Conservation (phyloP, 352 stramenopile species). For the Phytophthora megakarya region DNA sequence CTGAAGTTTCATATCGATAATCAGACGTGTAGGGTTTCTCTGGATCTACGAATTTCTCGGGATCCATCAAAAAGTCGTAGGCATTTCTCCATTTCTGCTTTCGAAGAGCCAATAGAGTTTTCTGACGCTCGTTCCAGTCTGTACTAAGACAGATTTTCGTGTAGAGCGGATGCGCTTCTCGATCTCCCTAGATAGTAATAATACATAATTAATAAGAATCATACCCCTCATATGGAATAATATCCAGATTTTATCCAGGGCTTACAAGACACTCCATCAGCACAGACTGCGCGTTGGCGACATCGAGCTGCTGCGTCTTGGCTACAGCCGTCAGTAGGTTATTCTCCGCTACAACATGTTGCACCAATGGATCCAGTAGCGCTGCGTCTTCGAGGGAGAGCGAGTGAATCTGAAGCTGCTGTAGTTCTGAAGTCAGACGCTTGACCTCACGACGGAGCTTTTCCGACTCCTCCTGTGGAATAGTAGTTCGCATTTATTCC, state of each 20-base stretch:
- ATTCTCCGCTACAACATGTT: slow-evolving; percentile 32
- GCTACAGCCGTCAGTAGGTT: slow-evolving; percentile 31
- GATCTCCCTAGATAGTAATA: slow-evolving; percentile 19
- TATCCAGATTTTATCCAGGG: no score
- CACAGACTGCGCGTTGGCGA: slow-evolving; percentile 42
- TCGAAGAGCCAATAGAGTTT: slow-evolving; percentile 29
- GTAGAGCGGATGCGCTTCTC: slow-evolving; percentile 29
- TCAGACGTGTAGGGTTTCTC: slow-evolving; percentile 23
- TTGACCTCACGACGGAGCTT: slow-evolving; percentile 18
- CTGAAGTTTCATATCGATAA: slow-evolving; percentile 21
- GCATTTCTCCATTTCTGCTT: slow-evolving; percentile 27
- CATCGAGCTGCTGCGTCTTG: slow-evolving; percentile 38
- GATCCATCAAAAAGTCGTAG: slow-evolving; percentile 30
- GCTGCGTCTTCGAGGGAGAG: slow-evolving; percentile 18
- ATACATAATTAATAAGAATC: no score
- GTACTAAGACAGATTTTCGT: slow-evolving; percentile 19
- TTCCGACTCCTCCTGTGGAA: slow-evolving; percentile 29
- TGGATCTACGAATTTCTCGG: slow-evolving; percentile 21
- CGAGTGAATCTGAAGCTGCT: slow-evolving; percentile 16
- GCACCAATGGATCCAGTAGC: slow-evolving; percentile 15
- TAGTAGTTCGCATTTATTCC: not conserved
- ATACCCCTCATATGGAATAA: not conserved
- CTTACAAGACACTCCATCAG: slow-evolving; percentile 24
- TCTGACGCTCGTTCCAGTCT: slow-evolving; percentile 33
- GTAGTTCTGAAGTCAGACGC: slow-evolving; percentile 23